Base-by-base conservation (phyloP, 2,329 filamentous ascomycete species). In the Aaosphaeria arxii region DNA sequence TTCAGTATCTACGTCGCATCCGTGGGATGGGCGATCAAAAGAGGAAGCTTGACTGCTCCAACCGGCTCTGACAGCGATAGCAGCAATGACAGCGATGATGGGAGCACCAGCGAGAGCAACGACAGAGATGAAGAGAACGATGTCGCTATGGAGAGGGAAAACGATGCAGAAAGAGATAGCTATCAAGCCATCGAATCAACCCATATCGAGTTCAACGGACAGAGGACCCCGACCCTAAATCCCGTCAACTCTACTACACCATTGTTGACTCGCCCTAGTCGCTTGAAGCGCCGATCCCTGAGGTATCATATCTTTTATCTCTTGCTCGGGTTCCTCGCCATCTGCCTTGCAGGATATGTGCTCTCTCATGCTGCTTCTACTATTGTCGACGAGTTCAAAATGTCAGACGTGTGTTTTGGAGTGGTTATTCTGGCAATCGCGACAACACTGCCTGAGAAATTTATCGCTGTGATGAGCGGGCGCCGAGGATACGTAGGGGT, bases 1-100 rank as follows among this genome's bases (percentile, higher is more conserved):
- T 81, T 81, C 52, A 65, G 51, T 0, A 13, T 74, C 5, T 81
- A 81, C 53, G 47, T 79, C 32, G 51, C 57, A 3, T 73, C 72
- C 4, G 71, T 80, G 11, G 66, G 61, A 3, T 75, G 67, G 60
- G 71, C 72, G 2, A 79, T 81, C 33, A 71, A 70, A 45, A 70
- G 61, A 43, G 77, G 77, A 1, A 58, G 70, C 3, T 50, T 76
- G 3, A 57, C 58, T 11, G 66, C 73, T 0, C 75, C 75, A 1
- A 71, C 76, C 45, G 61, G 70, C 30, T 72, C 72, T 4, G 74
- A 77, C 42, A 72, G 67, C n/a, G 74, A 76, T 31, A 62, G 59
- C 45, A 74, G n/a, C 9, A 13, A 36, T 36, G 33, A 36, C 9
- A 36, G 33, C n/a, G n/a, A 13, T 13, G 33, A 36, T 13, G 33